Evolutionary conservation across 495 filamentous ascomycete genomes (phyloP).

Genomic region (Daldinia childiae): DNA sequence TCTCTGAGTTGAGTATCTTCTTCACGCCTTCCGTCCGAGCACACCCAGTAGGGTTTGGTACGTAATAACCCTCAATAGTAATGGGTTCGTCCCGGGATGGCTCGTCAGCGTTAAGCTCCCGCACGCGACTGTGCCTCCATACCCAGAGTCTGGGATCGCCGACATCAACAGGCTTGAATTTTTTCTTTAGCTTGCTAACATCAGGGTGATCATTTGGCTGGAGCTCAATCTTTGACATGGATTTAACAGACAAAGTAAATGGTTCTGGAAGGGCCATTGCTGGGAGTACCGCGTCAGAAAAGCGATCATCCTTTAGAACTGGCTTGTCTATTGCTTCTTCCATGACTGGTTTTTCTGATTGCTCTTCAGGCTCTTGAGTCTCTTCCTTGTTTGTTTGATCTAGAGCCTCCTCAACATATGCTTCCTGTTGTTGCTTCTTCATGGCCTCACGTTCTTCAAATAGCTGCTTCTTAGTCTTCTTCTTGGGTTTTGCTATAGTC

Average conservation of each 20-base stretch:
- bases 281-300: constrained; percentile 43
- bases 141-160: constrained; percentile 80
- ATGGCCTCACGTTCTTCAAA: constrained; percentile 73
- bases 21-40: constrained; percentile 93
- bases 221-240: constrained; percentile 39
- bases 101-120: constrained; percentile 73
- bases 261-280: constrained; percentile 40
- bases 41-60: constrained; percentile 82
- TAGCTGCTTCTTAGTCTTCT: constrained; percentile 78
- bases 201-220: constrained; percentile 81
- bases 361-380: constrained; percentile 40
- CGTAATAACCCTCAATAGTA: constrained; percentile 87
- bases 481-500: constrained; percentile 60
- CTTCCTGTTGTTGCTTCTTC: constrained; percentile 60
- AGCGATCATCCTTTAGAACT: constrained; percentile 40
- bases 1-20: constrained; percentile 94
- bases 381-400: constrained; percentile 45
- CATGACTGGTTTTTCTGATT: constrained; percentile 12
- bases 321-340: constrained; percentile 29
- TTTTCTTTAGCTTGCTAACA: constrained; percentile 82
- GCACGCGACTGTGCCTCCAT: constrained; percentile 90
- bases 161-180: constrained; percentile 65
- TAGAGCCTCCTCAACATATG: constrained; percentile 46
- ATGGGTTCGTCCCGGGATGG: constrained; percentile 52
- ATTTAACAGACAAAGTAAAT: constrained; percentile 40